A percentile compares a stretch with the other conserved stretches of the same genome.
These are phyloP conservation scores for Mortierella alpina DNA, from an alignment of 192 early-diverging fungal genomes.

Conservation along the genomic window DNA sequence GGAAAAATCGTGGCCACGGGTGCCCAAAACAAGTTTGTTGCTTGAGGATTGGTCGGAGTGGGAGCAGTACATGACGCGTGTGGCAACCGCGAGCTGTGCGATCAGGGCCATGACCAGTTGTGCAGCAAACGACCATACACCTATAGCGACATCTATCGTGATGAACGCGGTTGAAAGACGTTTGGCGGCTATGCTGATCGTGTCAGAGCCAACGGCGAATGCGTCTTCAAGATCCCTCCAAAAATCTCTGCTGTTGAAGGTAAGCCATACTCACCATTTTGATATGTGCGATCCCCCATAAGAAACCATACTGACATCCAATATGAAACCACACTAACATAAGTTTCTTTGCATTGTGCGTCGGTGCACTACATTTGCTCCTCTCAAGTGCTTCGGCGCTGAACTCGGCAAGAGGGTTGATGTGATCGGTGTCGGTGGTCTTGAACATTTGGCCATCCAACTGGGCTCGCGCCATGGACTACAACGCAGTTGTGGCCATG, in stretches of 20 bases:
- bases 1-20: conserved; percentile 56
- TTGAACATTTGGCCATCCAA: conserved; percentile 77
- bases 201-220: conserved; percentile 70
- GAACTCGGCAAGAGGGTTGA: conserved; percentile 63
- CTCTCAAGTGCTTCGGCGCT: conserved; percentile 63
- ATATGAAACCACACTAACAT: too few relatives aligned
- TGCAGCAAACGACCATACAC: conserved; percentile 59
- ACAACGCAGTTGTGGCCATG: conserved; percentile 65
- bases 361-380: conserved; percentile 75
- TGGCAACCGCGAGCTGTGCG: conserved; percentile 54
- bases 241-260: conserved; percentile 65
- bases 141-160: conserved; percentile 67
- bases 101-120: conserved; percentile 32
- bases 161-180: conserved; percentile 66
- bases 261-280: too few relatives aligned
- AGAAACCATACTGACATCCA: too few relatives aligned
- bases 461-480: conserved; percentile 63
- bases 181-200: conserved; percentile 66
- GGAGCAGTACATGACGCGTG: conserved; percentile 75
- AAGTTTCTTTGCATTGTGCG: too few relatives aligned
- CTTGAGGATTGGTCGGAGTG: conserved; percentile 74
- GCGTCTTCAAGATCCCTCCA: conserved; percentile 71
- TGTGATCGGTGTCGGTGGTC: conserved; percentile 75
- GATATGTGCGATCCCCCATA: too few relatives aligned
- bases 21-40: conserved; percentile 43